A percentile compares a stretch with the other conserved stretches of the same genome.
phyloP scores from a whole-genome alignment of 176 grass and related monocot genomes.

The Poa annua region DNA sequence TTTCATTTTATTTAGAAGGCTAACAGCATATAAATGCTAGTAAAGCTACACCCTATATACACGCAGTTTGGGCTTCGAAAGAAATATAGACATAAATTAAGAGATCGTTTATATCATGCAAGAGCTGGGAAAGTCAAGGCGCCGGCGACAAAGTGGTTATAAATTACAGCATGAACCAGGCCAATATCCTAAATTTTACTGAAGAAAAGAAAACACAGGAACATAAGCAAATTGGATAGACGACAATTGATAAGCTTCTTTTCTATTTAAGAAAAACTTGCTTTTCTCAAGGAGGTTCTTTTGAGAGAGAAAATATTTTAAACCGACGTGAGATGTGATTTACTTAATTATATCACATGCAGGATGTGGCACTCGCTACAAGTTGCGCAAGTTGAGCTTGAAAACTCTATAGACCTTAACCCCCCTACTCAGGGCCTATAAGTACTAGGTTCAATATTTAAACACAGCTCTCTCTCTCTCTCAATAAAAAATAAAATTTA shows the following conservation, averaged over 20 bases:
- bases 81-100: too few species aligned
- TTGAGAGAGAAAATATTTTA: neutral
- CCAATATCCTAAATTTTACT: neutral
- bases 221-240: constrained; percentile 25
- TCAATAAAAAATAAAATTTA: neutral
- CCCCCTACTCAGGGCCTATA: constrained; percentile 33
- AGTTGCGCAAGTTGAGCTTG: constrained; percentile 44
- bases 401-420: constrained; percentile 40
- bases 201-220: neutral
- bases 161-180: neutral
- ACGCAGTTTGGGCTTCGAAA: too few species aligned
- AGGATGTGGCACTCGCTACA: constrained; percentile 26
- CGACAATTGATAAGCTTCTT: constrained; percentile 12
- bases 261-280: neutral
- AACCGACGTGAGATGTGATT: constrained; percentile 29
- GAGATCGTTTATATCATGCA: too few species aligned
- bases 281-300: constrained; percentile 5
- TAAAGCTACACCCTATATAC: too few species aligned
- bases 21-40: neutral
- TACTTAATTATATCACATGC: neutral
- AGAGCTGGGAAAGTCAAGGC: too few species aligned
- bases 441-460: constrained; percentile 43
- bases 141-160: too few species aligned
- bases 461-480: neutral
- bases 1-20: neutral